phyloP scores from a whole-genome alignment of 257 asterid genomes.

The Lithospermum erythrorhizon region DNA sequence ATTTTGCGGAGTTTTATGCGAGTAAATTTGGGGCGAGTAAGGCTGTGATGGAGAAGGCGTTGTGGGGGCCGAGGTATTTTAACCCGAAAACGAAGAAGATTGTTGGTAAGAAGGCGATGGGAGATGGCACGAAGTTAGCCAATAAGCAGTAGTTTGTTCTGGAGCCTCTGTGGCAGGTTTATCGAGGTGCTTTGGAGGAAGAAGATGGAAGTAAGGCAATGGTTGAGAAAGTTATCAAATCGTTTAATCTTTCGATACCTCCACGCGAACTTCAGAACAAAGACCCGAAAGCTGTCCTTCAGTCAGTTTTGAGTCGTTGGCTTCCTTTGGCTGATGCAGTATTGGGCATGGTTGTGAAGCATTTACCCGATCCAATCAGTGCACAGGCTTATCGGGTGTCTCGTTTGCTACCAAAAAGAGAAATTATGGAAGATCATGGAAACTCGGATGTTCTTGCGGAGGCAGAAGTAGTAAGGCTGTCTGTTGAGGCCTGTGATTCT shows the following conservation, averaged over 20 bases:
- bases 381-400: conserved; percentile 76
- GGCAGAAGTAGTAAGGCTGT: conserved; percentile 58
- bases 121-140: conserved; percentile 55
- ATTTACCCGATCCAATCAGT: conserved; percentile 63
- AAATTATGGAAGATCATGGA: conserved; percentile 17
- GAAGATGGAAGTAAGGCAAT: conserved; percentile 38
- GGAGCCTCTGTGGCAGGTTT: conserved; percentile 90
- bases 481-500: conserved; percentile 72
- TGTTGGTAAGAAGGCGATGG: conserved; percentile 59
- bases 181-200: conserved; percentile 55
- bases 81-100: conserved; percentile 61
- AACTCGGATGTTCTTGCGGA: conserved; percentile 47
- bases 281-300: conserved; percentile 76
- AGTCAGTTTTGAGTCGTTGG: conserved; percentile 89
- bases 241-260: conserved; percentile 73
- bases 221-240: conserved; percentile 54
- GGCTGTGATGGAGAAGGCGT: conserved; percentile 50
- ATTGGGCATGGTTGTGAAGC: conserved; percentile 65
- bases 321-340: conserved; percentile 72
- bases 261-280: conserved; percentile 73
- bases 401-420: conserved; percentile 73
- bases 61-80: conserved; percentile 85
- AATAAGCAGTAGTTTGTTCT: conserved; percentile 76
- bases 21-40: conserved; percentile 64
- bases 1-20: conserved; percentile 67